Percentiles rank a stretch among this genome's conserved stretches.
Evolutionary conservation across 2,329 filamentous ascomycete species (phyloP).

Genomic region (Monosporascus ibericus): DNA sequence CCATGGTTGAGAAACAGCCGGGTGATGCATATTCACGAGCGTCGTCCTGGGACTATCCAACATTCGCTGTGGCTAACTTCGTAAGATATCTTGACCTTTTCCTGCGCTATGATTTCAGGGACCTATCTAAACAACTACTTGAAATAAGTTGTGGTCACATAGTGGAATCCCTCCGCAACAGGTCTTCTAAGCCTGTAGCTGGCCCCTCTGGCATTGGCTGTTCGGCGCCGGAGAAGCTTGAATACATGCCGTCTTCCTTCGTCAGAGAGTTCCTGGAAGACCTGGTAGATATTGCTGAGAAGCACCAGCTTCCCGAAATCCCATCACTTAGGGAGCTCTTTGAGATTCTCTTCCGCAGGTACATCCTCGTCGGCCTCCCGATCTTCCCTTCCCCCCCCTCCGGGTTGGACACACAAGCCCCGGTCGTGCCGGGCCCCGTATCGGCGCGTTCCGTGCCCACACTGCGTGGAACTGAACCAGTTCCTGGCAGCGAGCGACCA

Average conservation of each 20-base stretch:
- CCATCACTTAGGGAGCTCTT: neutral
- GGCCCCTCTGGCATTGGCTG: no score
- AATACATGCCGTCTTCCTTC: neutral
- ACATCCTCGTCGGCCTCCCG: neutral
- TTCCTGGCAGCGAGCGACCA: conserved; percentile 3
- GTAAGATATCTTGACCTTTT: neutral
- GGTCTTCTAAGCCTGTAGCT: neutral
- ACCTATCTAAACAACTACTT: neutral
- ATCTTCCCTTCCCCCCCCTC: neutral
- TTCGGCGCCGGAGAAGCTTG: neutral
- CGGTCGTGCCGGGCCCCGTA: neutral
- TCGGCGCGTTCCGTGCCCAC: neutral
- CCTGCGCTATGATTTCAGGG: neutral
- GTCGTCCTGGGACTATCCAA: neutral
- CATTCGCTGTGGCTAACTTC: neutral
- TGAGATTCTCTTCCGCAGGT: conserved; percentile 1
- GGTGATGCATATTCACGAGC: neutral
- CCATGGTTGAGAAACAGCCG: neutral
- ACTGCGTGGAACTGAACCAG: neutral
- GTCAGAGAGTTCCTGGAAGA: neutral
- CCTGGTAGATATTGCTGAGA: neutral
- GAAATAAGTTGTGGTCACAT: neutral
- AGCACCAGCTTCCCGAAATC: neutral
- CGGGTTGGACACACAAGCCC: neutral
- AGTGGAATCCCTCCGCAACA: neutral